Evolutionary conservation across 768 basidiomycete species (phyloP), one percentile per base, ranked within the genome.

Genomic region (Podaxis mareebaensis): DNA sequence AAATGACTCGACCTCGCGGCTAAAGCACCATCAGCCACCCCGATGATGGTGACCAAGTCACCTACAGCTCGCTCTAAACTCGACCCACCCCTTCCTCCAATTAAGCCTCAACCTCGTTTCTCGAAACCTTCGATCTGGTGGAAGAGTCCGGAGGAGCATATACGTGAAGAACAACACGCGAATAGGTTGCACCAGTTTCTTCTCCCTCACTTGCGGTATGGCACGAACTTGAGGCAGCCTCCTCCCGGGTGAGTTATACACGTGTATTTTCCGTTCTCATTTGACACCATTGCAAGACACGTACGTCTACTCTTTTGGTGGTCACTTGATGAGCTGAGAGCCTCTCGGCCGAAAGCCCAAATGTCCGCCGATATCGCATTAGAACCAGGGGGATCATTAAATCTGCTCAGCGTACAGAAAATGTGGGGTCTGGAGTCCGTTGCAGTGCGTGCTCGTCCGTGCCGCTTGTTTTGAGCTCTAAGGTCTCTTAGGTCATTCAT

Each of bases 241-340:
- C 61, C 61, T 11, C 61, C 46, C 1, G 53, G 53, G 61, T 62
- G 30, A 30, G 61, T 30, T 53, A 11, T 44, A 7, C 12, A 26
- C 5, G 15, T 22, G 28, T 15, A 1, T 33, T 8, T 39, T 7
- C 17, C 13, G 12, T 17, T 62, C 4, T 48, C 3, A 55, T 13
- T 20, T 46, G n/a, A 7, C 15, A 10, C 1, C 38, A 8, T 51
- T 38, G 5, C 15, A 33, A 62, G 61, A 17, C 61, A 62, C 22
- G 40, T 62, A 15, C 53, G 61, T 7, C 13, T 62, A 8, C 33
- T 62, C 33, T 62, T 62, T n/a, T 62, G 61, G 61, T 62, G 53
- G 42, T 44, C 53, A 15, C 53, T 62, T 36, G 53, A 62, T 15
- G 54, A 55, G 8, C 6, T 62, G 1, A 62, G 48, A 53, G 30